A percentile compares a stretch with the other conserved stretches of the same genome.
These are phyloP conservation scores for Rhododendron simsii DNA, from an alignment of 148 eudicot genomes.

Conservation along the genomic window DNA sequence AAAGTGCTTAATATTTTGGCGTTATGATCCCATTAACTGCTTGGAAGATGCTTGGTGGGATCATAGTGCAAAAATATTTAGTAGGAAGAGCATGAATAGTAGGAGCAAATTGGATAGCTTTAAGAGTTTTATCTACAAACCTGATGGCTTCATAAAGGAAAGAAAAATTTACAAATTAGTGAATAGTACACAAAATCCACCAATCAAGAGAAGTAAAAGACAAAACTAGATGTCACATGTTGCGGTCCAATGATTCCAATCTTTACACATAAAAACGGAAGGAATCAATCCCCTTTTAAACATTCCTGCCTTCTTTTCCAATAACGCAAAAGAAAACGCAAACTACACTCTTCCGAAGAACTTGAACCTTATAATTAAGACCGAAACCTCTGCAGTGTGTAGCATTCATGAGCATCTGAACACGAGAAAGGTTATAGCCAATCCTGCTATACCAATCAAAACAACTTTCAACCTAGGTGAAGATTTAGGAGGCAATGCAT, in stretches of 20 bases:
- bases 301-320: neutral
- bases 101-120: neutral
- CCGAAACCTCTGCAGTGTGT: neutral
- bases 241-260: neutral
- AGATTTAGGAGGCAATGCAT: neutral
- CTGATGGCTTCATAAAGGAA: neutral
- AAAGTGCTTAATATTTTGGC: neutral
- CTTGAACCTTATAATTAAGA: neutral
- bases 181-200: neutral
- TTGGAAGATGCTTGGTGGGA: neutral
- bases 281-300: neutral
- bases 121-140: neutral
- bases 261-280: neutral
- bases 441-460: neutral
- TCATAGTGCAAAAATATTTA: neutral
- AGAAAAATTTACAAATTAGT: neutral
- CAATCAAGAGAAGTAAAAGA: neutral
- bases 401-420: neutral
- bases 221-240: neutral
- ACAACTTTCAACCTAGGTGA: neutral
- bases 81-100: neutral
- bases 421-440: neutral
- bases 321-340: neutral
- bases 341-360: neutral
- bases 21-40: neutral